A percentile compares a stretch with the other conserved stretches of the same genome.
These are phyloP conservation scores for Papiliotrema nemorosa DNA, from an alignment of 1,284 basidiomycete genomes.

Conservation along the genomic window DNA sequence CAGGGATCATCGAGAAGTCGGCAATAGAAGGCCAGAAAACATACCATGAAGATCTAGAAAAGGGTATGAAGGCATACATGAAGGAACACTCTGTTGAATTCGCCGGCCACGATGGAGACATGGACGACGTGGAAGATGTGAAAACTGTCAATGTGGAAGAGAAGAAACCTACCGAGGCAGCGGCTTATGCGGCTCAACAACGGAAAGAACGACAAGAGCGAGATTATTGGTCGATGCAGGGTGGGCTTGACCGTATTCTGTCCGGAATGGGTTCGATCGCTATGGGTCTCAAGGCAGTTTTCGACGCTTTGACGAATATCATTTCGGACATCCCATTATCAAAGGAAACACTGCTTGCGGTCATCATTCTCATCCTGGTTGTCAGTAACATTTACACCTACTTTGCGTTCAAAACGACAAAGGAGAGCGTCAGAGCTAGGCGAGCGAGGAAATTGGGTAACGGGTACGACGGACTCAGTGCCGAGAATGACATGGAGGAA, in stretches of 20 bases:
- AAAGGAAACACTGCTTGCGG: constrained; percentile 58
- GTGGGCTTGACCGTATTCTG: constrained; percentile 75
- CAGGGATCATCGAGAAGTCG: constrained; percentile 89
- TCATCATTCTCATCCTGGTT: constrained; percentile 67
- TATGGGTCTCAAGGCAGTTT: constrained; percentile 60
- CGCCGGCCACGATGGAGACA: constrained; percentile 52
- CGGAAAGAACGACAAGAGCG: constrained; percentile 31
- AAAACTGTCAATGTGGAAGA: constrained; percentile 2
- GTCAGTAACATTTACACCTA: constrained; percentile 60
- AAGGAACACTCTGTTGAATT: constrained; percentile 85
- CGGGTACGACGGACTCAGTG: not conserved
- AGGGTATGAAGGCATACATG: constrained; percentile 81
- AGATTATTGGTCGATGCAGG: constrained; percentile 65
- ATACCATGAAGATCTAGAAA: constrained; percentile 81
- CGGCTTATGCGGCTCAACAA: constrained; percentile 41
- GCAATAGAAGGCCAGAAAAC: constrained; percentile 91
- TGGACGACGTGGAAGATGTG: constrained; percentile 15
- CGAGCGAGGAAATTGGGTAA: constrained; percentile 10
- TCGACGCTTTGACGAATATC: constrained; percentile 61
- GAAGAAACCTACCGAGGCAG: constrained; percentile 23
- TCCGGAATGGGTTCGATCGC: constrained; percentile 66
- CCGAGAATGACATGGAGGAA: constrained; percentile 29
- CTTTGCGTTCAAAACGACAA: constrained; percentile 19
- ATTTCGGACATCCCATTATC: constrained; percentile 55
- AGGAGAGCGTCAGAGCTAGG: constrained; percentile 13